phyloP scores from a whole-genome alignment of 257 asterid genomes.

The Plantago elongata region DNA sequence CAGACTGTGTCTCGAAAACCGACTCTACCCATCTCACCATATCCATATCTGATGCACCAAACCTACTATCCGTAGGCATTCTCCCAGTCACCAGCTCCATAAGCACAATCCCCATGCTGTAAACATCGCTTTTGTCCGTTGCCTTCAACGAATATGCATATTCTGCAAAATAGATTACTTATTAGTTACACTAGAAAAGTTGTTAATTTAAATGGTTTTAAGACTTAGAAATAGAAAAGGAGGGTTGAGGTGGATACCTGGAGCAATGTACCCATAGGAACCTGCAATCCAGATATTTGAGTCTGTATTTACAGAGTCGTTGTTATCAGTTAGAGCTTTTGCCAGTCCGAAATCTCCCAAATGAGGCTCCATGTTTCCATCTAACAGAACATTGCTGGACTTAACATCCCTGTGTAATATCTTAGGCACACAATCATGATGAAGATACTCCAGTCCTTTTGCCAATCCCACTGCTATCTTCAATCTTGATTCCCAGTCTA shows the following conservation, averaged over 20 bases:
- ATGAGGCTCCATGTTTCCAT: slow-evolving; percentile 83
- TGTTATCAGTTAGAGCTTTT: slow-evolving; percentile 44
- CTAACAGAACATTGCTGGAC: slow-evolving; percentile 74
- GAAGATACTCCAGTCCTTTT: slow-evolving; percentile 90
- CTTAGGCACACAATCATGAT: slow-evolving; percentile 87
- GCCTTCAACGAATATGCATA: slow-evolving; percentile 84
- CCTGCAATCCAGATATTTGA: slow-evolving; percentile 83
- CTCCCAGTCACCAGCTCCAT: slow-evolving; percentile 88
- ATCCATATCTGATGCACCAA: slow-evolving; percentile 52
- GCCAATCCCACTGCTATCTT: slow-evolving; percentile 81
- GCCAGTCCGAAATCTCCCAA: slow-evolving; percentile 95
- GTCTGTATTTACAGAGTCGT: slow-evolving; percentile 59
- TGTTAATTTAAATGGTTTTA: neutral
- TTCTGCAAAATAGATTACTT: slow-evolving; percentile 37
- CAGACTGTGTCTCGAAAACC: slow-evolving; percentile 39
- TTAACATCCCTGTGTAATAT: slow-evolving; percentile 88
- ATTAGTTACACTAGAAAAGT: neutral
- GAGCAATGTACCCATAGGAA: slow-evolving; percentile 92
- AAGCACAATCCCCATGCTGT: slow-evolving; percentile 95
- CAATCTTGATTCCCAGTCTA: slow-evolving; percentile 72
- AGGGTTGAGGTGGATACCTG: slow-evolving; percentile 42
- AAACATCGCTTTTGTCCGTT: slow-evolving; percentile 81
- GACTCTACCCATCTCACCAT: slow-evolving; percentile 91
- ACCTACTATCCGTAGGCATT: slow-evolving; percentile 77
- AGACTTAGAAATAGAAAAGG: neutral